Conservation (phyloP, 2,329 filamentous ascomycete genomes). For the Thelonectria discophora region DNA sequence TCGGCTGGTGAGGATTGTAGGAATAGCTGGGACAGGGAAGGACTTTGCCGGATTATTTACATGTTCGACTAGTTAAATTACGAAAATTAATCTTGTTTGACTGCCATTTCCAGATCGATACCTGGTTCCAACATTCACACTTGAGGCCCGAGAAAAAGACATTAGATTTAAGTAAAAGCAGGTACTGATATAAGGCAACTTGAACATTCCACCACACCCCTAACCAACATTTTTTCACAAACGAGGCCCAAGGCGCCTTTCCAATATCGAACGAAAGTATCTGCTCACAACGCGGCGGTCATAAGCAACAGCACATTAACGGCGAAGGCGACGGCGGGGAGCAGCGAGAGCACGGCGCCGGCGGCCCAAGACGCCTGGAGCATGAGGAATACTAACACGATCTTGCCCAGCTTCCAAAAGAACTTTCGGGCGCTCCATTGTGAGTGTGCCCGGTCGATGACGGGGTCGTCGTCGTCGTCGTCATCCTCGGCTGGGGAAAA, state of each 20-base stretch:
- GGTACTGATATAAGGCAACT: background rate
- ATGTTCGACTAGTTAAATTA: background rate
- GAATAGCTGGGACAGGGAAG: constrained; percentile 21
- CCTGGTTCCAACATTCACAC: background rate
- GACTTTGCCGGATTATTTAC: background rate
- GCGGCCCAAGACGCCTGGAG: background rate
- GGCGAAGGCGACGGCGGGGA: background rate
- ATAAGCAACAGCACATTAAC: background rate
- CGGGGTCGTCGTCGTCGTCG: too few species aligned
- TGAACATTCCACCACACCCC: background rate
- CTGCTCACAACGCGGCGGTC: background rate
- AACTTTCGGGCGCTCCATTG: background rate
- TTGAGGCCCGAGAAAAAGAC: too few species aligned
- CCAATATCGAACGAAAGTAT: too few species aligned
- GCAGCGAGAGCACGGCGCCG: background rate
- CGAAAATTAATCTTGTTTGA: background rate
- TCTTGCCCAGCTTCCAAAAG: background rate
- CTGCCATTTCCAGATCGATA: background rate
- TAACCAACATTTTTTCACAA: too few species aligned
- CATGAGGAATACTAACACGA: background rate
- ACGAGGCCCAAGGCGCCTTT: too few species aligned
- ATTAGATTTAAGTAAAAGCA: too few species aligned
- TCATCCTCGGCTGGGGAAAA: too few species aligned
- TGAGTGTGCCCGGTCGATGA: background rate
- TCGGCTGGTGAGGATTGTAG: constrained; percentile 13